Evolutionary conservation across 176 grass and related monocot species (phyloP), one percentile per base, ranked within the genome.

Genomic region (Pharus latifolius): DNA sequence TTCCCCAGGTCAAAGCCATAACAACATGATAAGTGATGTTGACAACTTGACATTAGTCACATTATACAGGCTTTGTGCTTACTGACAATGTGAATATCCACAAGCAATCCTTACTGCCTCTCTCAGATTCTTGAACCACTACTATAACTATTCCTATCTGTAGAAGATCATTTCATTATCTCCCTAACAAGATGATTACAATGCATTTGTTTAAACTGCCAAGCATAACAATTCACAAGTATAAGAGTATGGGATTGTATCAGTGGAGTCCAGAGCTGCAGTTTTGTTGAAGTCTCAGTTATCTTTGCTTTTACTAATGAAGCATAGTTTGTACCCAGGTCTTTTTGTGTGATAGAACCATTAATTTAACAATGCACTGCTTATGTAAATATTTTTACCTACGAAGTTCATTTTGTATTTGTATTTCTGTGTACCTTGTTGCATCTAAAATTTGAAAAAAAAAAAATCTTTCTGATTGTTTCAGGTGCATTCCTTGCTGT

Each of bases 401-500:
- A 42, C 38, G 52, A 54, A 42, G 64, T 27, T 65, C 14, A 23
- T 27, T 56, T 45, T 13, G 32, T 4, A 18, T 66, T 15, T 35
- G 15, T 33, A 25, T 37, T 59, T 52, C 7, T 2, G 31, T 77
- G 25, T 64, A 65, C 27, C 5, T 23, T 46, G 66, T 65, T 74
- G 7, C n/a, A 60, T 67, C 35, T 30, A 31, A n/a, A n/a, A n/a
- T n/a, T 24, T 22, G 15, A 69, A 63, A 62, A 41, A 85, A 77
- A 52, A 74, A 68, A 33, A 41, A 69, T 52, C 10, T 6, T 78
- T 17, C 37, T 83, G 60, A 55, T 50, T 69, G 46, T 85, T 82
- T 78, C 80, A 92, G 88, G 92, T 58, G 89, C 56, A 23, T 96
- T 96, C 76, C 89, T 96, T 62, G 92, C 59, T 48, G 86, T 92